Evolutionary conservation across 768 basidiomycete genomes (phyloP), one percentile per base, ranked within the genome.

Genomic region (Rhizopogon sp.): DNA sequence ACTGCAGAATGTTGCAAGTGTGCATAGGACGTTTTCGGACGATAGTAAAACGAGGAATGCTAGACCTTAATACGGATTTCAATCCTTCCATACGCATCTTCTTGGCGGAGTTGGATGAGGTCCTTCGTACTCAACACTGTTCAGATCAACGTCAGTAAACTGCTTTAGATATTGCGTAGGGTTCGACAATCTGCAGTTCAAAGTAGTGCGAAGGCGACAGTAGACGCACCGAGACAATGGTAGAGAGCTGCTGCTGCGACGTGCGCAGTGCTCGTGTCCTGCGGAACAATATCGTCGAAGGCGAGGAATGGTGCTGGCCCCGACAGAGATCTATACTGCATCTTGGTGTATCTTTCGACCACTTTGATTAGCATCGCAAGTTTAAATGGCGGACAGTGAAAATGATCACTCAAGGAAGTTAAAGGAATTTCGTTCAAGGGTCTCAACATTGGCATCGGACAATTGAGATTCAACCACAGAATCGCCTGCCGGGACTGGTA

Each of bases 191-290:
- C 7, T 31, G 31, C 8, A 3, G 11, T 35, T 35, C 1, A 35
- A 37, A 37, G 35, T 10, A 11, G 35, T 5, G 35, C 13, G 35
- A 29, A 17, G 35, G 35, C 9, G 17, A 14, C 16, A 49, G 16
- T 13, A 16, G 35, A 67, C 78, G 39, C 56, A 91, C 91, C 90
- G 42, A 93, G 76, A 65, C 90, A 91, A 60, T 93, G 89, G 67
- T 93, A 90, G 66, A 93, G 85, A 4, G 84, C 91, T 14, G 87
- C 82, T 8, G 90, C 84, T 9, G 88, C 91, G 39, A 93, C 87
- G 64, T 85, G 88, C 9, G 81, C 77, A 4, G 86, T 88, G 61
- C 85, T 90, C 1, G 85, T 81, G 43, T 70, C 65, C 58, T 72
- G 78, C 9, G 88, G 89, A 9, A 83, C 86, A 35, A 93, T 76